A percentile compares a stretch with the other conserved stretches of the same genome.
Evolutionary conservation across 345 rosid species (phyloP).

Genomic region (Eucalyptus sp.): DNA sequence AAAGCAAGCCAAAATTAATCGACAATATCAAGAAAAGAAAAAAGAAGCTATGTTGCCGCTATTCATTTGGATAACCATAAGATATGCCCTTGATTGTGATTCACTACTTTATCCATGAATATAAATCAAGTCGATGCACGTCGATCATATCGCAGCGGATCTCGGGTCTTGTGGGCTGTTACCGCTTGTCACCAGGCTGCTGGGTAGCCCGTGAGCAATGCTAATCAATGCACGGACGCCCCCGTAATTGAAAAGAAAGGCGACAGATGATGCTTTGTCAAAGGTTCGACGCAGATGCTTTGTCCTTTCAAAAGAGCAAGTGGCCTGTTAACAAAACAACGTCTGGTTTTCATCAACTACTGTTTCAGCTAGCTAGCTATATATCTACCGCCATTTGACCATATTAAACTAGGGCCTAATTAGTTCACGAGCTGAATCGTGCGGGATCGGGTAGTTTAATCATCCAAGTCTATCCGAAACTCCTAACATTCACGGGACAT

Average conservation of each 20-base stretch:
- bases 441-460: not conserved
- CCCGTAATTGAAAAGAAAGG: not conserved
- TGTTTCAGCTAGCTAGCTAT: not conserved
- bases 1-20: not conserved
- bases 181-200: not conserved
- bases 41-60: not conserved
- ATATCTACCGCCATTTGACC: not conserved
- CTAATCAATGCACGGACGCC: not conserved
- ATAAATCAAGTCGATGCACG: not conserved
- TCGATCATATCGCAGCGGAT: not conserved
- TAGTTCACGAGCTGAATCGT: not conserved
- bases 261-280: not conserved
- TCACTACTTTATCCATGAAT: not conserved
- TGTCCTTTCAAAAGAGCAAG: not conserved
- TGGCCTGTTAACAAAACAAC: not conserved
- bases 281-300: not conserved
- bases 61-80: not conserved
- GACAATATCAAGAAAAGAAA: not conserved
- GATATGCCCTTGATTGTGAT: not conserved
- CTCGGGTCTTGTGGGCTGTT: not conserved
- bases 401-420: not conserved
- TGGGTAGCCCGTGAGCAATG: not conserved
- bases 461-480: not conserved
- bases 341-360: not conserved
- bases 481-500: not conserved